Percentiles rank a stretch among this genome's conserved stretches.
Evolutionary conservation across 2,329 filamentous ascomycete genomes (phyloP).

Genomic region (Mycocentrospora acerina): DNA sequence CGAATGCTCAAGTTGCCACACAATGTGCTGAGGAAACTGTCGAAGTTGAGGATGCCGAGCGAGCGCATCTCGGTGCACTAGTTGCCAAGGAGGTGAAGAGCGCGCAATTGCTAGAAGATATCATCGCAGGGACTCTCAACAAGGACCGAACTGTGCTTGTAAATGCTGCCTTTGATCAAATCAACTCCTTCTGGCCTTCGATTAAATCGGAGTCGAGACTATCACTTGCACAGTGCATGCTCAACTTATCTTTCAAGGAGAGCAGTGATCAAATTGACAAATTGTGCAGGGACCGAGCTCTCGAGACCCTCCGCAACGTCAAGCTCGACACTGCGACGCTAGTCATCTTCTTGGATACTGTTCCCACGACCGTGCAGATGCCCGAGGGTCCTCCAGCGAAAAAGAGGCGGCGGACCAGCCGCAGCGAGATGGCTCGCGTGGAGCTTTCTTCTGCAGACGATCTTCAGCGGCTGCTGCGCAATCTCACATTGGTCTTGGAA

Average conservation of each 20-base stretch:
- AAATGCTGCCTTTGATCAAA: slow-evolving; percentile 65
- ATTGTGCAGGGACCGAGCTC: slow-evolving; percentile 57
- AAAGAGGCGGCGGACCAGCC: slow-evolving; percentile 78
- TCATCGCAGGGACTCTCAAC: slow-evolving; percentile 50
- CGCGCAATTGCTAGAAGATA: slow-evolving; percentile 54
- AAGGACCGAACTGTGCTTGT: slow-evolving; percentile 58
- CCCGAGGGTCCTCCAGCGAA: slow-evolving; percentile 70
- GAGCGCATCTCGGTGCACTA: slow-evolving; percentile 55
- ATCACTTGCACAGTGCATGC: slow-evolving; percentile 61
- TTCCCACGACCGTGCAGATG: slow-evolving; percentile 73
- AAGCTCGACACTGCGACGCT: slow-evolving; percentile 74
- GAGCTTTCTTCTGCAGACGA: slow-evolving; percentile 65
- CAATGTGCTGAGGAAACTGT: slow-evolving; percentile 55
- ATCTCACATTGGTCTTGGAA: slow-evolving; percentile 84
- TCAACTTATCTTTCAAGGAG: slow-evolving; percentile 59
- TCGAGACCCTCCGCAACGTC: slow-evolving; percentile 71
- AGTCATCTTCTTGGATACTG: slow-evolving; percentile 68
- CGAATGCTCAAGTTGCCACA: slow-evolving; percentile 52
- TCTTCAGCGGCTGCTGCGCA: slow-evolving; percentile 67
- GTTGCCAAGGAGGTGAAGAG: slow-evolving; percentile 61
- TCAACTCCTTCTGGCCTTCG: slow-evolving; percentile 70
- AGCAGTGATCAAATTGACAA: slow-evolving; percentile 33
- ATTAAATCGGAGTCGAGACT: slow-evolving; percentile 66
- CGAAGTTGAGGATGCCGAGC: slow-evolving; percentile 52
- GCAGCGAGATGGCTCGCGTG: slow-evolving; percentile 65